Percentiles rank a stretch among this genome's conserved stretches.
Conservation (phyloP, 1,284 basidiomycete species). For the Fomitiporia mediterranea region DNA sequence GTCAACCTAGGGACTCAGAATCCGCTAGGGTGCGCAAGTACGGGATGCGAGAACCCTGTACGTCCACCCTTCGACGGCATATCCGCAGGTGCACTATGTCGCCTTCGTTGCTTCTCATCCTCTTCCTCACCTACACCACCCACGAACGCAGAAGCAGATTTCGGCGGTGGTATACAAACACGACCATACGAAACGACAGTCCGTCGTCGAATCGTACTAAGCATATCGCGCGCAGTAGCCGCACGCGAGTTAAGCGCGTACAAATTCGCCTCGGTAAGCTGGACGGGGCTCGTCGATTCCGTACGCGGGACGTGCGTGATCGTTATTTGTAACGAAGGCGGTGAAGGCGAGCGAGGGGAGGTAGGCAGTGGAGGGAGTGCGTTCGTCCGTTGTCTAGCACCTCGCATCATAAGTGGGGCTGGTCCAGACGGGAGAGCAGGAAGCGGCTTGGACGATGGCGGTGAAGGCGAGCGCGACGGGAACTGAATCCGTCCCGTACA, state of each 20-base stretch:
- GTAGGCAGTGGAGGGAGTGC: constrained; percentile 1
- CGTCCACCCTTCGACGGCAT: constrained; percentile 31
- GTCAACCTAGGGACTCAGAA: constrained; percentile 29
- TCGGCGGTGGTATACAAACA: not conserved
- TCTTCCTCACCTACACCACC: constrained; percentile 22
- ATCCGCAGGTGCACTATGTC: constrained; percentile 39
- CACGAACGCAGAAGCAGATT: not conserved
- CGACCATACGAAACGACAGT: constrained; percentile 32
- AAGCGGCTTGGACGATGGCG: constrained; percentile 20
- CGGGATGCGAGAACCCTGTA: constrained; percentile 33
- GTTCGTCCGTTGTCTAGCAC: constrained; percentile 28
- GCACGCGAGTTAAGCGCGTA: constrained; percentile 47
- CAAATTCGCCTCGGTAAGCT: constrained; percentile 52
- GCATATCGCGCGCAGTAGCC: constrained; percentile 56
- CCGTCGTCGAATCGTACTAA: constrained; percentile 55
- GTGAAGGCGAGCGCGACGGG: constrained; percentile 31
- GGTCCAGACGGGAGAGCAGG: constrained; percentile 26
- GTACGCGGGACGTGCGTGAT: constrained; percentile 46
- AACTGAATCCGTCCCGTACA: constrained; percentile 47
- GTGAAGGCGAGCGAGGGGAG: constrained; percentile 30
- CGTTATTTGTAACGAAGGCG: constrained; percentile 43
- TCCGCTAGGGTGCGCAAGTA: constrained; percentile 35
- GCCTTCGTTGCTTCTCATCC: constrained; percentile 32
- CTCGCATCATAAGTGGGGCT: not conserved
- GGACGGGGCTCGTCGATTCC: constrained; percentile 37